phyloP scores from a whole-genome alignment of 352 stramenopile species.

The Globisporangium carolinianum region DNA sequence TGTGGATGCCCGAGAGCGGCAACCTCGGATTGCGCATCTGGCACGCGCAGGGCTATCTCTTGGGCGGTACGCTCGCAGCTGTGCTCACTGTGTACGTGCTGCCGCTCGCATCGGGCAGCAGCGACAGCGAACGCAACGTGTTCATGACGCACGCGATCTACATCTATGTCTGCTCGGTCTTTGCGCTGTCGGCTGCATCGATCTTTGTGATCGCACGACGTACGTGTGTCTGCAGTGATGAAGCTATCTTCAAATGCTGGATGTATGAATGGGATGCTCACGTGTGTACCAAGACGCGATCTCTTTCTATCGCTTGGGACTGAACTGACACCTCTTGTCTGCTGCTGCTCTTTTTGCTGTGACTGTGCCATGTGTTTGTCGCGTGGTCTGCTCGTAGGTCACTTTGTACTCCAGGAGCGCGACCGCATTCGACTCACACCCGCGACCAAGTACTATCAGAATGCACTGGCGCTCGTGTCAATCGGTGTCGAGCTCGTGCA shows the following conservation, averaged over 20 bases:
- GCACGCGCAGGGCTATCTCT: conserved; percentile 33
- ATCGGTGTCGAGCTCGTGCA: conserved; percentile 50
- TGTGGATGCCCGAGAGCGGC: conserved; percentile 60
- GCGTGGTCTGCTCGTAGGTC: conserved; percentile 16
- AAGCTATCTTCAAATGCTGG: background rate
- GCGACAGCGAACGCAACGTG: conserved; percentile 14
- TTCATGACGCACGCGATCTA: conserved; percentile 38
- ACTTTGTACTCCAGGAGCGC: conserved; percentile 48
- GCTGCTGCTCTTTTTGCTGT: background rate
- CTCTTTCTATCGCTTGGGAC: too few species aligned
- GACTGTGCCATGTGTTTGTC: background rate
- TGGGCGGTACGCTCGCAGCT: conserved; percentile 22
- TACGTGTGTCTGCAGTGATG: conserved; percentile 3
- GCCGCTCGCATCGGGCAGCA: background rate
- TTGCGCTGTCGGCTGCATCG: conserved; percentile 24
- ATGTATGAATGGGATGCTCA: too few species aligned
- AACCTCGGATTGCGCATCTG: conserved; percentile 39
- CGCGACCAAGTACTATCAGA: conserved; percentile 42
- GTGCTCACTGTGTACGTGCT: conserved; percentile 14
- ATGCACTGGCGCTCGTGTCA: conserved; percentile 28
- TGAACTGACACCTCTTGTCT: background rate
- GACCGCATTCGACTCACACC: conserved; percentile 39
- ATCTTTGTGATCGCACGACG: conserved; percentile 35
- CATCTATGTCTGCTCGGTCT: conserved; percentile 25
- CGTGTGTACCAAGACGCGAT: too few species aligned